Conservation (phyloP, 306 rosid species). For the Ormosia emarginata region DNA sequence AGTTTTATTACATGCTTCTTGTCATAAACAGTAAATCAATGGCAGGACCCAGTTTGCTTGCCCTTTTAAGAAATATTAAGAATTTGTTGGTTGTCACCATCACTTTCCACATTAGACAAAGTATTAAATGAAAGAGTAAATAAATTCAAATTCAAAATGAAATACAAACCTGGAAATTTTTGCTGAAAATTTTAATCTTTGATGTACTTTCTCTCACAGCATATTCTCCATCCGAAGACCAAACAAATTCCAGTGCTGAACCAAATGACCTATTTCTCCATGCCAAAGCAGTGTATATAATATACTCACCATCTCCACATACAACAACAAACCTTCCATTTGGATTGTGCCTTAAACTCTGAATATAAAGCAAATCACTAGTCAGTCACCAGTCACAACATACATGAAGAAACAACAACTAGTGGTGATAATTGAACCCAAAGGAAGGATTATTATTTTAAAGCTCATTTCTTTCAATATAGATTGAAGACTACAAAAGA, state of each 20-base stretch:
- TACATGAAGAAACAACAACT: conserved; percentile 19
- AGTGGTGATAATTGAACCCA: not conserved
- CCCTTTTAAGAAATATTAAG: conserved; percentile 10
- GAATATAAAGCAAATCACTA: conserved; percentile 20
- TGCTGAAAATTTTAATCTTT: conserved; percentile 86
- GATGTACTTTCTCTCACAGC: conserved; percentile 98
- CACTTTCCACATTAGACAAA: not conserved
- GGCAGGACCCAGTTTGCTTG: not conserved
- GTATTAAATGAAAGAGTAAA: not conserved
- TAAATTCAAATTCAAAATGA: conserved; percentile 4
- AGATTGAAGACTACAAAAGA: not conserved
- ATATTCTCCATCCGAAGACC: conserved; percentile 97
- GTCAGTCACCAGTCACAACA: conserved; percentile 17
- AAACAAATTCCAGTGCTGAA: conserved; percentile 91
- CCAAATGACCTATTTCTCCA: conserved; percentile 99
- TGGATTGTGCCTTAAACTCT: conserved; percentile 96
- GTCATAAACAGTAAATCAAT: not conserved
- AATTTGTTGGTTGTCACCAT: conserved; percentile 1
- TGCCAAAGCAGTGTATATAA: conserved; percentile 95
- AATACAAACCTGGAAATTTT: conserved; percentile 82
- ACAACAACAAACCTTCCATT: conserved; percentile 99
- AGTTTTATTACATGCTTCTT: conserved; percentile 2
- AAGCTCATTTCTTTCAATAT: not conserved
- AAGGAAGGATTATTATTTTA: not conserved
- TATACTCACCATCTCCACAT: conserved; percentile 98